Percentiles rank a stretch among this genome's conserved stretches.
phyloP scores from a whole-genome alignment of 208 protist species.

The Leishmania braziliensis region DNA sequence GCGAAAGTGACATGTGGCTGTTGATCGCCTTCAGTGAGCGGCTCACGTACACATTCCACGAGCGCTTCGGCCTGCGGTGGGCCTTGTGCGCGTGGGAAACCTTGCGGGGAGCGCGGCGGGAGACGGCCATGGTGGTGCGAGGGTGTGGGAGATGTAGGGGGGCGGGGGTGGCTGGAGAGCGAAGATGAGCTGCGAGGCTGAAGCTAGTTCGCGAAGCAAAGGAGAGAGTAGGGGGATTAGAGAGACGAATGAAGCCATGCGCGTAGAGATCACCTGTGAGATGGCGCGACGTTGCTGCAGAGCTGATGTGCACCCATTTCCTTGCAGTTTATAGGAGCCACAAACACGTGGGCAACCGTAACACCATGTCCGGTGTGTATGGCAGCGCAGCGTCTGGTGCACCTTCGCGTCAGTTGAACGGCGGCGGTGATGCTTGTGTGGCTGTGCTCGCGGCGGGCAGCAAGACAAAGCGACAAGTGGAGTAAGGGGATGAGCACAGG shows the following conservation, averaged over 20 bases:
- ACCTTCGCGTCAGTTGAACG: not conserved
- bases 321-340: not conserved
- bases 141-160: not conserved
- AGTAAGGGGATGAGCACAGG: not conserved
- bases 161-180: not conserved
- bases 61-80: slow-evolving; percentile 74
- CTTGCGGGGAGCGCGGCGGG: slow-evolving; percentile 46
- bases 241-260: not conserved
- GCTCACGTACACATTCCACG: slow-evolving; percentile 90
- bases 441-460: not conserved
- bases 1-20: slow-evolving; percentile 95
- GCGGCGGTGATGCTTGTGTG: not conserved
- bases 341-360: not conserved
- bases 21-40: slow-evolving; percentile 96
- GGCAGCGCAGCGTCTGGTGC: not conserved
- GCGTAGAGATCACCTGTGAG: not conserved
- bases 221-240: not conserved
- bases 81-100: slow-evolving; percentile 29
- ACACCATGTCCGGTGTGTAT: not conserved
- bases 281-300: not conserved
- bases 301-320: not conserved
- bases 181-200: not conserved
- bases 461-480: not conserved
- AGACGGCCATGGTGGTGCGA: slow-evolving; percentile 50
- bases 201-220: too few species aligned